phyloP scores from a whole-genome alignment of 2,329 filamentous ascomycete genomes.

The Plenodomus biglobosus region DNA sequence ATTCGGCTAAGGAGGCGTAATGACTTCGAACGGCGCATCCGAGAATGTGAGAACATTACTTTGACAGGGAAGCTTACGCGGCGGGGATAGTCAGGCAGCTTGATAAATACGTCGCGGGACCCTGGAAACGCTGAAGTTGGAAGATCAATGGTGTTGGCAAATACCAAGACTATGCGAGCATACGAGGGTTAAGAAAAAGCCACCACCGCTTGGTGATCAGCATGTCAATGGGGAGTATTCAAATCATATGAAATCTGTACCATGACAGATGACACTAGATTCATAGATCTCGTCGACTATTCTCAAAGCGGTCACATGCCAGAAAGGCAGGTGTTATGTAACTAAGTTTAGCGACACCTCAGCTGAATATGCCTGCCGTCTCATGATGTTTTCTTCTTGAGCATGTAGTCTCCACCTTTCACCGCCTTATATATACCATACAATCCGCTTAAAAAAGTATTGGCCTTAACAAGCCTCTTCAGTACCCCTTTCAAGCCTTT shows the following conservation, averaged over 20 bases:
- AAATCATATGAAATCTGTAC: too few species aligned
- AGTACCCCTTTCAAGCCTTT: constrained; percentile 25
- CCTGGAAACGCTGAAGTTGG: neutral
- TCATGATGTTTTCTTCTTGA: constrained; percentile 23
- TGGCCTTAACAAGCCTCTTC: constrained; percentile 28
- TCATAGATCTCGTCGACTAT: too few species aligned
- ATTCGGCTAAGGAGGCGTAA: neutral
- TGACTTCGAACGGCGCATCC: neutral
- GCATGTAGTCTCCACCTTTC: constrained; percentile 34
- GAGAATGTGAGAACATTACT: neutral
- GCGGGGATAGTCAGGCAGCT: neutral
- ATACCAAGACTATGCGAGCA: neutral
- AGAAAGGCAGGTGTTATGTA: too few species aligned
- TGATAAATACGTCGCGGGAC: too few species aligned
- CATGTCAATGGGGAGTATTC: too few species aligned
- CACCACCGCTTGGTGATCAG: too few species aligned
- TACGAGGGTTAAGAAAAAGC: too few species aligned
- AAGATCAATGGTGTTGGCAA: neutral
- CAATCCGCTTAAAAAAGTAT: constrained; percentile 39
- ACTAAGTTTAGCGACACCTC: too few species aligned
- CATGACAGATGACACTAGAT: too few species aligned
- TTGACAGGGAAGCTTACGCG: neutral
- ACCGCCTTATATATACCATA: constrained; percentile 46
- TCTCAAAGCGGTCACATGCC: too few species aligned
- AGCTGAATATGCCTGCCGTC: too few species aligned